Evolutionary conservation across 345 rosid species (phyloP), one percentile per base, ranked within the genome.

Genomic region (Moringa oleifera): DNA sequence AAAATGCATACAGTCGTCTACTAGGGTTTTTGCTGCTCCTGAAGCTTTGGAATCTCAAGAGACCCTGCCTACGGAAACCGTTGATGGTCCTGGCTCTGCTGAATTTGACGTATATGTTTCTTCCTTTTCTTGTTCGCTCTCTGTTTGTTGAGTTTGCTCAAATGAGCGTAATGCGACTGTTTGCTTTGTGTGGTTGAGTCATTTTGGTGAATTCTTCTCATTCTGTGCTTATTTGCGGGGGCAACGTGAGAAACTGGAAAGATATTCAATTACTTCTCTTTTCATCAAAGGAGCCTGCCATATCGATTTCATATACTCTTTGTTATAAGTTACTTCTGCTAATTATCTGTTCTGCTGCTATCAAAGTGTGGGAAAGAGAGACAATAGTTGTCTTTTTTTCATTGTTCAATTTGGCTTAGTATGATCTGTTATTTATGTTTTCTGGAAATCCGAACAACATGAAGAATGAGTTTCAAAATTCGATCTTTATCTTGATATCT

Each of bases 21-120:
- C 70, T 21, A 84, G 71, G 79, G 70, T 81, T 62, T 81, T 75
- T 64, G 87, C 92, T 0, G 82, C 87, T 61, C 82, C 89, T 5
- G 96, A 90, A 59, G 75, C 79, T 60, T 54, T 87, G 73, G 80
- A 76, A 20, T 58, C 76, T 51, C 75, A 72, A 53, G 88, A 76
- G 55, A 51, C 68, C 55, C 59, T n/a, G n/a, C n/a, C n/a, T n/a
- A n/a, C n/a, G n/a, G n/a, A n/a, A n/a, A n/a, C n/a, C n/a, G n/a
- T 80, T 50, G 85, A 81, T 20, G 88, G 57, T 20, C 57, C 84
- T 49, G 76, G 67, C 45, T 68, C 80, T 67, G 77, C 72, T 55
- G 25, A 54, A 64, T 52, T 70, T 25, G 79, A 79, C 87, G 92
- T 87, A 63, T 52, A 66, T 58, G 21, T 47, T 2, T 19, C 22